These are phyloP conservation scores for Penicillium sp. DNA, from an alignment of 2,329 filamentous ascomycete genomes.

Conservation along the genomic window DNA sequence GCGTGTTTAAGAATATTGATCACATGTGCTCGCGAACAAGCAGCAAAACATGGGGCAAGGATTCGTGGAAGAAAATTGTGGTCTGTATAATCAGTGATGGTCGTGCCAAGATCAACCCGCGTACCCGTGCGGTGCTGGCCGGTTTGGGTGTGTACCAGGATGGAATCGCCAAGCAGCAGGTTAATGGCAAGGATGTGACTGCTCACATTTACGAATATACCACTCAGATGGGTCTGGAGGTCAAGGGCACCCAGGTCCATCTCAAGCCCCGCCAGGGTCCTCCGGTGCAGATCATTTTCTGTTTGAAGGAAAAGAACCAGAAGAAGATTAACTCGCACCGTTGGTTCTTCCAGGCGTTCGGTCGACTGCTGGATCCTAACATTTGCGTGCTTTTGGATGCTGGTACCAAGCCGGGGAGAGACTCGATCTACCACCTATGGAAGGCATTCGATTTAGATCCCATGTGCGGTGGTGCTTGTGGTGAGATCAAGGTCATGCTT, in stretches of 20 bases:
- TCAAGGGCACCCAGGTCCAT: conserved; percentile 86
- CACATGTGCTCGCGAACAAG: conserved; percentile 93
- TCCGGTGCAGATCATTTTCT: conserved; percentile 95
- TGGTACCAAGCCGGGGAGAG: conserved; percentile 88
- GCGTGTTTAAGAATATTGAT: conserved; percentile 98
- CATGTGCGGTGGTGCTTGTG: conserved; percentile 95
- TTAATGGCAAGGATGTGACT: conserved; percentile 94
- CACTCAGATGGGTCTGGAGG: conserved; percentile 66
- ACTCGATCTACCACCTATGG: conserved; percentile 97
- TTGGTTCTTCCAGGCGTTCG: conserved; percentile 99
- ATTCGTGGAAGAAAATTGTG: conserved; percentile 99
- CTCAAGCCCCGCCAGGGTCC: conserved; percentile 79
- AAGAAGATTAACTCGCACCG: conserved; percentile 99
- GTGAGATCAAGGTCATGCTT: conserved; percentile 98
- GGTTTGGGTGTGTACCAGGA: conserved; percentile 97
- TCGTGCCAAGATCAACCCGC: conserved; percentile 91
- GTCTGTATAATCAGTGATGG: conserved; percentile 97
- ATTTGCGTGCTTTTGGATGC: conserved; percentile 96
- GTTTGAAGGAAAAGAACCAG: conserved; percentile 98
- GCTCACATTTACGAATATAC: conserved; percentile 89
- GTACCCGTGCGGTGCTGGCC: conserved; percentile 84
- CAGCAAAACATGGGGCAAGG: conserved; percentile 97
- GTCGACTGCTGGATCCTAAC: conserved; percentile 86
- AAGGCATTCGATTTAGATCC: conserved; percentile 97
- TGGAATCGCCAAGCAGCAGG: conserved; percentile 96